These are phyloP conservation scores for Sphagnurus paluster DNA, from an alignment of 1,284 basidiomycete species.

Conservation along the genomic window DNA sequence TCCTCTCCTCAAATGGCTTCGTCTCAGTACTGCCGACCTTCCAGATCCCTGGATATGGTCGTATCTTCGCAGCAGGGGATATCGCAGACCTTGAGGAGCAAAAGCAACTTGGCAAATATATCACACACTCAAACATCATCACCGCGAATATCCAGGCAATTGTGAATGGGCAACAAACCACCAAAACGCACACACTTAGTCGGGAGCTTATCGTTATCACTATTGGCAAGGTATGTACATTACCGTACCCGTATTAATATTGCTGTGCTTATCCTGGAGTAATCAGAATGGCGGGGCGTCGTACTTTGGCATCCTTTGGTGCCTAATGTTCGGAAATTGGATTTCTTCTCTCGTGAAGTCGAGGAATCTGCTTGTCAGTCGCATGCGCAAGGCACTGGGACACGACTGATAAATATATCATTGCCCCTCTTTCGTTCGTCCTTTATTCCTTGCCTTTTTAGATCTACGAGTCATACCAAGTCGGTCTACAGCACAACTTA, in stretches of 20 bases:
- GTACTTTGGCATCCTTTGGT: slow-evolving; percentile 51
- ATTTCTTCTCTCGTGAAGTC: slow-evolving; percentile 26
- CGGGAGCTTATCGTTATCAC: slow-evolving; percentile 56
- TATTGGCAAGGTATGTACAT: slow-evolving; percentile 51
- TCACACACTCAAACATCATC: slow-evolving; percentile 43
- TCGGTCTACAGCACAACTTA: no score
- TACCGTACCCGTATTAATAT: background rate
- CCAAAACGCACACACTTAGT: slow-evolving; percentile 47
- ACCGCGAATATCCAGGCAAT: slow-evolving; percentile 48
- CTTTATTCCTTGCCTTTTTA: no score
- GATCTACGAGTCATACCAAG: no score
- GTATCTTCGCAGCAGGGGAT: slow-evolving; percentile 64
- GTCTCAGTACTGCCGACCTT: slow-evolving; percentile 54
- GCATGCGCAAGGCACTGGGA: slow-evolving; percentile 11
- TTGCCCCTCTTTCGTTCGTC: no score
- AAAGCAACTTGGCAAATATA: slow-evolving; percentile 54
- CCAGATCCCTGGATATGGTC: slow-evolving; percentile 45
- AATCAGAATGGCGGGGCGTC: slow-evolving; percentile 45
- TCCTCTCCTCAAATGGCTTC: slow-evolving; percentile 40
- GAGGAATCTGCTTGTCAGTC: slow-evolving; percentile 10
- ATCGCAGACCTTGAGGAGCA: slow-evolving; percentile 58
- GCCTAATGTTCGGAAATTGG: slow-evolving; percentile 33
- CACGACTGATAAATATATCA: no score
- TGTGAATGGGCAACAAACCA: slow-evolving; percentile 35
- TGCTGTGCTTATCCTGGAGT: background rate